Conservation (phyloP, 2,329 filamentous ascomycete species). For the Xylariaceae sp. region DNA sequence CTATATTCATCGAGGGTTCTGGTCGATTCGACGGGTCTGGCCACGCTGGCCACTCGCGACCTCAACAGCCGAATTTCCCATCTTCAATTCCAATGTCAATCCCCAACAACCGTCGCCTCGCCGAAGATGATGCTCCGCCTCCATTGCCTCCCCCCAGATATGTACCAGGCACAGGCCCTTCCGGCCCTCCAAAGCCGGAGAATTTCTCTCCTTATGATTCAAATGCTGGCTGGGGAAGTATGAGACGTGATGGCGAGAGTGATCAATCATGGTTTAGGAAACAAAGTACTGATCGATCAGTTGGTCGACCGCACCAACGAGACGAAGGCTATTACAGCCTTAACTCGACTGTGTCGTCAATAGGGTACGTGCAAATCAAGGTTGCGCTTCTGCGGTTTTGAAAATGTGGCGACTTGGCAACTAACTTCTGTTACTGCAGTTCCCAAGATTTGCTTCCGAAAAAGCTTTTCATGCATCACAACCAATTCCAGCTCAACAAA, state of each 20-base stretch:
- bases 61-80: conserved; percentile 28
- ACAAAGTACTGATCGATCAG: conserved; percentile 17
- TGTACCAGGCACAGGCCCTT: conserved; percentile 28
- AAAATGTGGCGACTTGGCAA: neutral
- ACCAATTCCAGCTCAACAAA: conserved; percentile 42
- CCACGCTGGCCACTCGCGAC: conserved; percentile 22
- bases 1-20: conserved; percentile 29
- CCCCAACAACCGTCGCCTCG: conserved; percentile 28
- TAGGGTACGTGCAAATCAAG: conserved; percentile 21
- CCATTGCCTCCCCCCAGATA: conserved; percentile 34
- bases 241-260: conserved; percentile 24
- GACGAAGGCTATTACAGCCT: conserved; percentile 34
- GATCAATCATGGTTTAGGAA: conserved; percentile 24
- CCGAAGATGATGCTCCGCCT: conserved; percentile 33
- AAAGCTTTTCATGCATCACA: conserved; percentile 47
- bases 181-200: conserved; percentile 22
- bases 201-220: conserved; percentile 29
- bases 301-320: conserved; percentile 22
- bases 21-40: conserved; percentile 24
- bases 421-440: conserved; percentile 24
- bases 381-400: neutral
- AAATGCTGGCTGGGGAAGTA: conserved; percentile 28
- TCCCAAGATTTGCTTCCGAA: conserved; percentile 39
- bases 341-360: conserved; percentile 28
- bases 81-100: conserved; percentile 36